Percentiles rank a stretch among this genome's conserved stretches.
These are phyloP conservation scores for Boletus smithii DNA, from an alignment of 1,284 basidiomycete genomes.

Conservation along the genomic window DNA sequence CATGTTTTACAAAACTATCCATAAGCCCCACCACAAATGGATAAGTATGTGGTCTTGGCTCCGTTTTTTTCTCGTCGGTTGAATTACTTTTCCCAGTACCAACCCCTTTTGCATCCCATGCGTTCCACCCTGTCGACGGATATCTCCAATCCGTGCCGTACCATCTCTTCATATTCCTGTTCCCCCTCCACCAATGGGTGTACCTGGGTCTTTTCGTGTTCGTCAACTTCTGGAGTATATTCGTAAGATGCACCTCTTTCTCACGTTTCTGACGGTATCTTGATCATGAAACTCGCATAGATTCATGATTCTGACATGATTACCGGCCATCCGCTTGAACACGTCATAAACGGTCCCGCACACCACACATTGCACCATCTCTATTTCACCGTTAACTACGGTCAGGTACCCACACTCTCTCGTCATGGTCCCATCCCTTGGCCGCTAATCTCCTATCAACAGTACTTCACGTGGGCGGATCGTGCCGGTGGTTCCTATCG, in stretches of 20 bases:
- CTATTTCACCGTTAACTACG: conserved; percentile 96
- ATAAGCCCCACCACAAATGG: conserved; percentile 99
- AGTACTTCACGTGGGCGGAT: conserved; percentile 98
- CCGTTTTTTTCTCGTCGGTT: not conserved
- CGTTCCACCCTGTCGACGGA: conserved; percentile 96
- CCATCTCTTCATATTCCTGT: conserved; percentile 88
- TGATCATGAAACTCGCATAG: conserved; percentile 35
- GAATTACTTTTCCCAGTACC: conserved; percentile 58
- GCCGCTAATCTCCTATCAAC: conserved; percentile 16
- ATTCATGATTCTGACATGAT: conserved; percentile 99
- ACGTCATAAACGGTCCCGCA: conserved; percentile 93
- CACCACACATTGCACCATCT: conserved; percentile 97
- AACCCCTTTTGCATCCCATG: conserved; percentile 94
- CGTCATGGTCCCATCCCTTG: not conserved
- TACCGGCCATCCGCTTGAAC: conserved; percentile 87
- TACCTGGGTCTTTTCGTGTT: conserved; percentile 84
- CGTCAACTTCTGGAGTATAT: conserved; percentile 90
- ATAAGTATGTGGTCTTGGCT: conserved; percentile 58
- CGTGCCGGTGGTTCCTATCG: conserved; percentile 82
- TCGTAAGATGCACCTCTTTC: conserved; percentile 45
- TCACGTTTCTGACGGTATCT: conserved; percentile 5
- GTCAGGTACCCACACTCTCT: conserved; percentile 38
- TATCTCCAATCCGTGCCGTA: conserved; percentile 94
- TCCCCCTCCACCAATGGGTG: conserved; percentile 84
- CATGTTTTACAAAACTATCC: conserved; percentile 82